These are phyloP conservation scores for Thraustotheca clavata DNA, from an alignment of 352 stramenopile genomes.

Conservation along the genomic window DNA sequence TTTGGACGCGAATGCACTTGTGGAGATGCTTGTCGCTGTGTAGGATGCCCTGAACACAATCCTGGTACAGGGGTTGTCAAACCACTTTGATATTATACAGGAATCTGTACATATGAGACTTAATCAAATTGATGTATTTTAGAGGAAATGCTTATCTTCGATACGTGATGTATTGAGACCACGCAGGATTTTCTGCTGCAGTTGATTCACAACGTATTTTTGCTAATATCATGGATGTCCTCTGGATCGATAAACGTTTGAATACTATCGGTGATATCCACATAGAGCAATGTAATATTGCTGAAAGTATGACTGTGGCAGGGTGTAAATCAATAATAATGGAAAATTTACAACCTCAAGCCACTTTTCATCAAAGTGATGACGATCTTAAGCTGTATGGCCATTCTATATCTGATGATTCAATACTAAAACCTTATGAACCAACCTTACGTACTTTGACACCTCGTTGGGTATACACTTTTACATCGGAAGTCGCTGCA, in stretches of 20 bases:
- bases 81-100: not conserved
- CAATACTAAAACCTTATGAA: not conserved
- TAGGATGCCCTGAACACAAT: conserved; percentile 69
- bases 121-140: not conserved
- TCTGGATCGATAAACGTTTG: not conserved
- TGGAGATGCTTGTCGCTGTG: conserved; percentile 66
- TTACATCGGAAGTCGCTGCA: not conserved
- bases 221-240: conserved; percentile 5
- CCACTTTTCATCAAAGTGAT: not conserved
- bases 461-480: not conserved
- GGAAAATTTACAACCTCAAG: not conserved
- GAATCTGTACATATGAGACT: not conserved
- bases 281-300: not conserved
- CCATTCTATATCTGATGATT: not conserved
- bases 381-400: not conserved
- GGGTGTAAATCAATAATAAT: not conserved
- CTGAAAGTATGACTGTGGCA: not conserved
- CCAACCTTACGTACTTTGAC: not conserved
- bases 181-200: too few relatives aligned
- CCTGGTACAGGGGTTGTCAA: conserved; percentile 22
- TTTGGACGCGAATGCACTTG: conserved; percentile 72
- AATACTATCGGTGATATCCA: not conserved
- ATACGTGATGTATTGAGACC: too few relatives aligned
- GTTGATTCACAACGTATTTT: not conserved
- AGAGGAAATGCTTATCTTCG: too few relatives aligned